Evolutionary conservation across 2,329 filamentous ascomycete species (phyloP), one percentile per base, ranked within the genome.

Genomic region (Sporothrix schenckii): DNA sequence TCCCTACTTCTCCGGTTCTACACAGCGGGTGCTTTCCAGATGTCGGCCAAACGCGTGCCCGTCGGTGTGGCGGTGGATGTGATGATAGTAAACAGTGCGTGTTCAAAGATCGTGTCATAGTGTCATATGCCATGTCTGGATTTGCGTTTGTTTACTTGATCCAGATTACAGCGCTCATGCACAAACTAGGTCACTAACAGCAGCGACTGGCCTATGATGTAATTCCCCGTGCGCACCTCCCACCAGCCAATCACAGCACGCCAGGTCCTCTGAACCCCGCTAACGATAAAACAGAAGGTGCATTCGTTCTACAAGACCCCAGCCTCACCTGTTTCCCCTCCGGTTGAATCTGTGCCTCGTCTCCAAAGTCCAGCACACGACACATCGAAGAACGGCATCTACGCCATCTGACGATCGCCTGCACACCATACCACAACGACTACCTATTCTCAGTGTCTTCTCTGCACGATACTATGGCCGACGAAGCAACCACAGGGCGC

Each of bases 21-120:
- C 27, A 30, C 27, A 30, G 2, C 1, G 27, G 27, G 27, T 30
- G 27, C 27, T 30, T 30, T 30, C 27, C 27, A 74, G 39, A 58
- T 76, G 24, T 76, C 76, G 65, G 72, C 75, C 60, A 74, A 73
- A 54, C 72, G 70, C 2, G 49, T 68, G 30, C 65, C 14, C 34
- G 30, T 60, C 56, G n/a, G 21, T 30, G 27, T 30, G 27, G 4
- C 27, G 27, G 27, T 30, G 27, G 27, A 30, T 30, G 27, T 30
- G 27, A 5, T 30, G 27, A 30, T 5, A 30, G 3, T 30, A 34
- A 10, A 41, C 11, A 19, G 19, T 19, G 6, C 2, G 39, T 19
- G 6, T 16, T 13, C 14, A 14, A 19, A 56, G 14, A 34, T 21
- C 39, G 16, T 21, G 24, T 30, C 9, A 21, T 41, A 19, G 13